A percentile compares a stretch with the other conserved stretches of the same genome.
phyloP scores from a whole-genome alignment of 2,329 filamentous ascomycete species.

The Scedosporium apiospermum region DNA sequence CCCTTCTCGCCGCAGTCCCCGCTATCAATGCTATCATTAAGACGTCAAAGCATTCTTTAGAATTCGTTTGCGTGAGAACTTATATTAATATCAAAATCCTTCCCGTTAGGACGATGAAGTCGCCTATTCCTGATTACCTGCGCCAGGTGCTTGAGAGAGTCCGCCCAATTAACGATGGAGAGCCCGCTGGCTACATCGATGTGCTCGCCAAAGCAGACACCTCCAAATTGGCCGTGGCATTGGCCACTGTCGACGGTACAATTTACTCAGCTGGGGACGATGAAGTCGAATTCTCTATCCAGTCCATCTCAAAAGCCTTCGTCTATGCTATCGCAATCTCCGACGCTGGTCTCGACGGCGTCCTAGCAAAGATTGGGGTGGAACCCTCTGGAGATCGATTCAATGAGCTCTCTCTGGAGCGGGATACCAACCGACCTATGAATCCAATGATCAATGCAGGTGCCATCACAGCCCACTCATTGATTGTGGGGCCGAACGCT shows the following conservation, averaged over 20 bases:
- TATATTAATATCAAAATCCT: neutral
- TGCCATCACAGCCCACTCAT: constrained; percentile 23
- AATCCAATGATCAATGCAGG: constrained; percentile 27
- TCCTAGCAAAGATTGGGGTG: constrained; percentile 28
- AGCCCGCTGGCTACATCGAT: constrained; percentile 26
- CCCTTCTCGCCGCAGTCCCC: too few species aligned
- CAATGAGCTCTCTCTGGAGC: constrained; percentile 22
- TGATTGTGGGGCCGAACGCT: constrained; percentile 18
- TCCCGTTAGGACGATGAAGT: constrained; percentile 17
- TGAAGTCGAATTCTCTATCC: constrained; percentile 27
- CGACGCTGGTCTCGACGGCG: constrained; percentile 22
- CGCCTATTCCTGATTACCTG: constrained; percentile 25
- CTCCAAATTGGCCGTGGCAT: constrained; percentile 25
- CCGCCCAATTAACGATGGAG: constrained; percentile 19
- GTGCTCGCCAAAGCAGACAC: constrained; percentile 27
- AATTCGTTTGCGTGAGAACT: too few species aligned
- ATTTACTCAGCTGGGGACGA: constrained; percentile 29
- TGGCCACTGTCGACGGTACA: constrained; percentile 29
- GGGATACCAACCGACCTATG: constrained; percentile 21
- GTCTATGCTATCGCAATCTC: constrained; percentile 30
- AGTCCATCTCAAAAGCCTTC: constrained; percentile 30
- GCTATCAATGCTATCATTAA: too few species aligned
- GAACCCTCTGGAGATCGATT: constrained; percentile 29
- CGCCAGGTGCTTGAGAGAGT: constrained; percentile 21
- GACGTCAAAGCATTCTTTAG: too few species aligned